Base-by-base conservation (phyloP, 1,139 yeast genomes). In the Meyerozyma smithsonii region DNA sequence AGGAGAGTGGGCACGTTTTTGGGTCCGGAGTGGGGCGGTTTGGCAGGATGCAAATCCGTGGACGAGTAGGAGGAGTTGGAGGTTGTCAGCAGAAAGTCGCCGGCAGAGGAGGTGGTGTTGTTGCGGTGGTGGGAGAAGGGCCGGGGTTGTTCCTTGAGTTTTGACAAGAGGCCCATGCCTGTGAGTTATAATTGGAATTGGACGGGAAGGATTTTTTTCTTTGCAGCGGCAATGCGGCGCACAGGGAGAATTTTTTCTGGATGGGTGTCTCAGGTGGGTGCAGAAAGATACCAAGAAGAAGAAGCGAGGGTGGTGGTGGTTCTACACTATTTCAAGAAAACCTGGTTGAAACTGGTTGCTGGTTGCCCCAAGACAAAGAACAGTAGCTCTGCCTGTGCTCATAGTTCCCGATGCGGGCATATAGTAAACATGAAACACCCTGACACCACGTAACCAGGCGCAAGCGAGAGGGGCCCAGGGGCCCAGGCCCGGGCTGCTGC, bases 21-120 rank as follows among this genome's bases (percentile, higher is more conserved):
- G 17, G 12, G 10, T n/a, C 15, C 2, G 30, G 11, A 14, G 12
- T 8, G 4, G 5, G 20, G 34, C n/a, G 11, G 21, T 30, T 30
- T 30, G 1, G 21, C 7, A 11, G 20, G 10, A 18, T 30, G 34
- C 20, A 30, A 30, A 18, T 30, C 34, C n/a, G 34, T 17, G 6
- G 34, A 30, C 8, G 34, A 30, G 10, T 30, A 30, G 12, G 34
- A 30, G 12, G 34, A 30, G 34, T 30, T 30, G 21, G 34, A 30
- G 12, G 34, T 30, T 10, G 34, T 17, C 34, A 30, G 34, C 34
- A 30, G 34, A 14, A 30, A 30, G 17, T 30, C 34, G 23, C 34
- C 34, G 4, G 12, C 21, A 11, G 34, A 30, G 7, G 34, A 30
- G 5, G 16, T 7, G 4, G 34, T 30, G 34, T 16, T 30, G 34